Evolutionary conservation across 1,284 basidiomycete species (phyloP).

Genomic region (Ceratobasidium sp.): DNA sequence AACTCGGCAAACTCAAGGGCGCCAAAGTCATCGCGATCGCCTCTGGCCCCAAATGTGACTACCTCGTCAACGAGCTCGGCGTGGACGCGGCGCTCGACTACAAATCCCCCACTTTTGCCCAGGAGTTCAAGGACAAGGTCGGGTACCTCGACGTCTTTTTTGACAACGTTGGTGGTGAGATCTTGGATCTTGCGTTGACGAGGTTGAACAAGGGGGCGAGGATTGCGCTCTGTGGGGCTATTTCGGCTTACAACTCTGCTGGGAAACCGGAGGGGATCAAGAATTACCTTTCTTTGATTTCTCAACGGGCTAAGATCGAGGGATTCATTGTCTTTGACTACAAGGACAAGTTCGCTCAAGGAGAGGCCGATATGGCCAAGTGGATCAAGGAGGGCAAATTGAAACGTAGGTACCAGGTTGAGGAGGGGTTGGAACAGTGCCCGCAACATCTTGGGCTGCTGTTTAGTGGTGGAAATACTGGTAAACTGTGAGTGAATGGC

Average conservation of each 20-base stretch:
- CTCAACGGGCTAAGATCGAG: conserved; percentile 56
- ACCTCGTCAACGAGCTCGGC: conserved; percentile 81
- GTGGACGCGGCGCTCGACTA: conserved; percentile 87
- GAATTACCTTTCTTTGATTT: conserved; percentile 52
- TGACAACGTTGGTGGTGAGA: conserved; percentile 85
- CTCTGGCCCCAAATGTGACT: conserved; percentile 77
- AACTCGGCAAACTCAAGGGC: conserved; percentile 76
- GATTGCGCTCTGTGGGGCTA: conserved; percentile 60
- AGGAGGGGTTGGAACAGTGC: conserved; percentile 75
- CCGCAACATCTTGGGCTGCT: conserved; percentile 71
- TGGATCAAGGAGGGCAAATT: conserved; percentile 73
- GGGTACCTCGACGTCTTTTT: conserved; percentile 81
- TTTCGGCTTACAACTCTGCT: conserved; percentile 47
- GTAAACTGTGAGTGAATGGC: conserved; percentile 72
- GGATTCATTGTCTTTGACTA: conserved; percentile 70
- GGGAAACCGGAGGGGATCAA: conserved; percentile 43
- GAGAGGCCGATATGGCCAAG: conserved; percentile 61
- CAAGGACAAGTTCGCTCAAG: conserved; percentile 60
- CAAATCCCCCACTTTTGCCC: conserved; percentile 74
- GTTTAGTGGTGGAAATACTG: conserved; percentile 80
- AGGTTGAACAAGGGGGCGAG: conserved; percentile 57
- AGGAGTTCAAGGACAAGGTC: conserved; percentile 66
- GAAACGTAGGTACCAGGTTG: conserved; percentile 80
- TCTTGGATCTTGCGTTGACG: conserved; percentile 54
- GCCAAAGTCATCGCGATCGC: conserved; percentile 86